Base-by-base conservation (phyloP, 2,329 filamentous ascomycete genomes). In the Dendryphion nanum region DNA sequence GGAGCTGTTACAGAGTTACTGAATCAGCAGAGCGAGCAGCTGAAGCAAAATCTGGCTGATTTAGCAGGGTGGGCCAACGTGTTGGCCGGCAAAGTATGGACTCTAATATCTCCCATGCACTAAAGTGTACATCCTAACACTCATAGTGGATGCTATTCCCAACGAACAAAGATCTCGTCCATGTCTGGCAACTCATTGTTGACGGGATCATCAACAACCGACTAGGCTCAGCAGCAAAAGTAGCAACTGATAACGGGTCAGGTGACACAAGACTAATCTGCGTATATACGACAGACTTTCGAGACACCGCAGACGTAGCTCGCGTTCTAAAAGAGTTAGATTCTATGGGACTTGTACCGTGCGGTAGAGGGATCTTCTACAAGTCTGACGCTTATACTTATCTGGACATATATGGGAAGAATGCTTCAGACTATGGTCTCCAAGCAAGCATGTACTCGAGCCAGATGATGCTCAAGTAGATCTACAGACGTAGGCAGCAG, bases 211-310 rank as follows among this genome's bases (percentile, higher is more conserved):
- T 78, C 10, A 76, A 79, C 19, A 82, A 84, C 42, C 76, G 85
- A 47, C 75, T 95, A 2, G 89, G 89, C 0, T 76, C 81, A 26
- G 75, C 71, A 1, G 85, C 87, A 7, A 94, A 93, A 65, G 83
- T 90, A 10, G 79, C 82, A 1, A 79, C 85, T 1, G 68, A 72
- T 32, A 61, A 75, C 7, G 68, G 53, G 30, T 47, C 36, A 8
- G n/a, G 45, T 66, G 48, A 62, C 45, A 5, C 66, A 5, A 74
- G 81, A 15, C 65, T 93, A 29, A 80, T 94, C 18, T 90, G 85
- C 48, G 71, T 94, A 6, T 94, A 94, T 62, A 94, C 87, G 4
- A 69, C 72, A 29, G 81, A 95, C 60, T 93, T 89, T 57, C 70
- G 70, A 18, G 81, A 94, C 56, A 73, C 68, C 35, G 68, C 74